Conservation (phyloP, 2,329 filamentous ascomycete species). For the Orbilia javanica region DNA sequence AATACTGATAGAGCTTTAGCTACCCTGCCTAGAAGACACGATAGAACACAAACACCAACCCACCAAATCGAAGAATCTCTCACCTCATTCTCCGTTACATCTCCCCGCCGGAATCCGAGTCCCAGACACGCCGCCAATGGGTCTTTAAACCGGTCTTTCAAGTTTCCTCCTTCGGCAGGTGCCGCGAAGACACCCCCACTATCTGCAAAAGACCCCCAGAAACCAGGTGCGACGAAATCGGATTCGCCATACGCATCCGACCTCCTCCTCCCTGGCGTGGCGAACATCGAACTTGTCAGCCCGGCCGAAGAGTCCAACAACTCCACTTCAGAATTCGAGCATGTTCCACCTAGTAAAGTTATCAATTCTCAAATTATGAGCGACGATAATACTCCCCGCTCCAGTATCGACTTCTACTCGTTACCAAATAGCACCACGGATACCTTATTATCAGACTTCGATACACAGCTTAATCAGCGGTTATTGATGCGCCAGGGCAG, state of each 20-base stretch:
- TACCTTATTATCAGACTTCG: conserved; percentile 90
- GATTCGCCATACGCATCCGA: conserved; percentile 60
- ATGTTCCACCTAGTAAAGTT: conserved; percentile 59
- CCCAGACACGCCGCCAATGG: conserved; percentile 46
- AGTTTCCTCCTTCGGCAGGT: conserved; percentile 69
- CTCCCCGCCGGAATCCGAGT: conserved; percentile 43
- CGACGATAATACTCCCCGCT: conserved; percentile 80
- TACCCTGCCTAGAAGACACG: conserved; percentile 36
- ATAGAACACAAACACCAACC: conserved; percentile 29
- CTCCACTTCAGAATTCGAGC: conserved; percentile 62
- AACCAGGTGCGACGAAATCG: conserved; percentile 60
- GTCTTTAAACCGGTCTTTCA: conserved; percentile 67
- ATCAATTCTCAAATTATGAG: conserved; percentile 74
- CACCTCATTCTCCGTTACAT: conserved; percentile 51
- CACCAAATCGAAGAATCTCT: conserved; percentile 57
- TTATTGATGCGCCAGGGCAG: conserved; percentile 69
- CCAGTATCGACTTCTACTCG: conserved; percentile 94
- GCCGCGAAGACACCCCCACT: conserved; percentile 23
- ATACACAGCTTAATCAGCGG: conserved; percentile 67
- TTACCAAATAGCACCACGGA: conserved; percentile 95
- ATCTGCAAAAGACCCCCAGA: conserved; percentile 59
- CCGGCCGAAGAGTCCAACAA: conserved; percentile 66
- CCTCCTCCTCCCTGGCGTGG: conserved; percentile 58
- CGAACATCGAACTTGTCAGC: conserved; percentile 63
- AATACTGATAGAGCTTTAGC: conserved; percentile 37